phyloP scores from a whole-genome alignment of 129 eudicot species.

The Daucus carota region DNA sequence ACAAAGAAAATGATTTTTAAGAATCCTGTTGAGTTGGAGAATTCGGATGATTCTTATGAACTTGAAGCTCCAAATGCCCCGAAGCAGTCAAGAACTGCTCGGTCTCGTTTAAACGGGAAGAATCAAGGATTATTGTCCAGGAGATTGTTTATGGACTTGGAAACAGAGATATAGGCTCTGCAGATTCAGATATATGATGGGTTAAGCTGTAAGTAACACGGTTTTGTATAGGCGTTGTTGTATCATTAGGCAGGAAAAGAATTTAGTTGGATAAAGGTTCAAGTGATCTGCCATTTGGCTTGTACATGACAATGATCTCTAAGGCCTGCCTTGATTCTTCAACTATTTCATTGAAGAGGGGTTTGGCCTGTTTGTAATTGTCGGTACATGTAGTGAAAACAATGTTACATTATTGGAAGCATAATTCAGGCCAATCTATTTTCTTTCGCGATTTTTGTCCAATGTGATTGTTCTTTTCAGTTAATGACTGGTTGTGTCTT shows the following conservation, averaged over 20 bases:
- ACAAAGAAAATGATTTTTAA: constrained; percentile 46
- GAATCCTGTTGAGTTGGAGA: constrained; percentile 25
- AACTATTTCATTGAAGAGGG: constrained; percentile 2
- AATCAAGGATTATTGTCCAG: constrained; percentile 35
- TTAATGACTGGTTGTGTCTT: not conserved
- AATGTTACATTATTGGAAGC: constrained; percentile 4
- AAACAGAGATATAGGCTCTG: constrained; percentile 15
- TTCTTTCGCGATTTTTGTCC: not conserved
- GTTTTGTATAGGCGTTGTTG: constrained; percentile 19
- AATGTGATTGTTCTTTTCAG: not conserved
- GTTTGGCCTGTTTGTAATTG: constrained; percentile 21
- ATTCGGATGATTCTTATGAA: constrained; percentile 19
- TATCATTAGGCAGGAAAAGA: not conserved
- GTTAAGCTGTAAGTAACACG: not conserved
- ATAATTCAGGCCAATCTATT: not conserved
- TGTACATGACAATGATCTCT: constrained; percentile 20
- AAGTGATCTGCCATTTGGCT: not conserved
- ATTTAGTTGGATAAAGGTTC: not conserved
- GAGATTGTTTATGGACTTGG: constrained; percentile 30
- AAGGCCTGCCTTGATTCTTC: constrained; percentile 24
- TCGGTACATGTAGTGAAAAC: constrained; percentile 18
- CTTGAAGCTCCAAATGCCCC: constrained; percentile 80
- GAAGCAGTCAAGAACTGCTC: constrained; percentile 44
- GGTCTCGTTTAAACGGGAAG: constrained; percentile 40
- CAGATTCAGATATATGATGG: not conserved